Conservation (phyloP, 2,329 filamentous ascomycete genomes). For the Pyrenophora graminea region DNA sequence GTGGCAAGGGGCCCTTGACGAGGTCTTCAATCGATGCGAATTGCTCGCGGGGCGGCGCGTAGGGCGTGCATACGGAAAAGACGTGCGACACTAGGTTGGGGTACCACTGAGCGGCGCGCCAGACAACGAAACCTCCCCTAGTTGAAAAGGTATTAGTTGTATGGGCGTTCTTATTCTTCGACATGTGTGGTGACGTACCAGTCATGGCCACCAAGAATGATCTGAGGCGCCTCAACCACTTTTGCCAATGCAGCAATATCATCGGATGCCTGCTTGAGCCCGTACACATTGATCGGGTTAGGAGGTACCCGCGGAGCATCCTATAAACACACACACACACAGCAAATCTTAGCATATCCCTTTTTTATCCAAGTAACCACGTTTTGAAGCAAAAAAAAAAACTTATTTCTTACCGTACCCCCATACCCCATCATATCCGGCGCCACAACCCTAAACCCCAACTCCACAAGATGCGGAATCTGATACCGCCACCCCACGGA, state of each 20-base stretch:
- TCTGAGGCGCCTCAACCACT: constrained; percentile 58
- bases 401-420: constrained; percentile 59
- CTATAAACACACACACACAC: constrained; percentile 22
- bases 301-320: constrained; percentile 61
- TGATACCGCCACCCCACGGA: constrained; percentile 88
- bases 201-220: constrained; percentile 89
- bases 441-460: constrained; percentile 78
- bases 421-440: constrained; percentile 89
- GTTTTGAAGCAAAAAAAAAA: no score
- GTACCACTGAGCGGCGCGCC: constrained; percentile 70
- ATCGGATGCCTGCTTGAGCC: constrained; percentile 68
- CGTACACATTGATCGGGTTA: constrained; percentile 65
- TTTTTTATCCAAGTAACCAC: no score
- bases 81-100: constrained; percentile 73
- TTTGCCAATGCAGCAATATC: constrained; percentile 75
- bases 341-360: not conserved
- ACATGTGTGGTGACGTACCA: constrained; percentile 54
- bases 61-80: constrained; percentile 80
- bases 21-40: constrained; percentile 65
- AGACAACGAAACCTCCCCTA: constrained; percentile 76
- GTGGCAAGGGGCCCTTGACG: constrained; percentile 62
- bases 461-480: constrained; percentile 72
- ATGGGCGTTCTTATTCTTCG: not conserved
- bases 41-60: constrained; percentile 57
- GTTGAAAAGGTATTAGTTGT: constrained; percentile 6